Conservation (phyloP, 2,329 filamentous ascomycete genomes). For the Aureobasidium sp. region DNA sequence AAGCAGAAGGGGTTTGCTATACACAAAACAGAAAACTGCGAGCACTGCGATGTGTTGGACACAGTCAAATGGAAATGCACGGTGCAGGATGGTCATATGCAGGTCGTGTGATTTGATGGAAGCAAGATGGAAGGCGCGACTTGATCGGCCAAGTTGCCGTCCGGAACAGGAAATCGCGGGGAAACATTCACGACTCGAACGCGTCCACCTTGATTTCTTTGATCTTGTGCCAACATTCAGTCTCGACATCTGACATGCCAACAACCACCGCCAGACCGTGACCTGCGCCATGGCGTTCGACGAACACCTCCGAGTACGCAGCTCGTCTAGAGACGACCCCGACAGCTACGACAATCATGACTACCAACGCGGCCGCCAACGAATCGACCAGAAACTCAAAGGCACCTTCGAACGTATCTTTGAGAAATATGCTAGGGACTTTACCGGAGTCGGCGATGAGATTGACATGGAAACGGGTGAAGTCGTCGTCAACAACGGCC, state of each 20-base stretch:
- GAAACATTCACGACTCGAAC: slow-evolving; percentile 6
- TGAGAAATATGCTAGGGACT: slow-evolving; percentile 77
- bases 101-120: background rate
- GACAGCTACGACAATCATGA: background rate
- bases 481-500: slow-evolving; percentile 86
- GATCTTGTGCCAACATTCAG: background rate
- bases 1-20: background rate
- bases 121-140: background rate
- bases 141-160: background rate
- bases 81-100: background rate
- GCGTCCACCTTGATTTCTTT: slow-evolving; percentile 10
- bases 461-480: slow-evolving; percentile 75
- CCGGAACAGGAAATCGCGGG: background rate
- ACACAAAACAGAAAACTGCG: background rate
- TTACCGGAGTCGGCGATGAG: slow-evolving; percentile 76
- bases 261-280: background rate
- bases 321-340: background rate
- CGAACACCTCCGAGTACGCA: background rate
- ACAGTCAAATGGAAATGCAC: background rate
- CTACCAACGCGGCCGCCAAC: slow-evolving; percentile 40
- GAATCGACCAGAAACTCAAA: slow-evolving; percentile 65
- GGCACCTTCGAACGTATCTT: slow-evolving; percentile 84
- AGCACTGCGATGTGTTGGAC: background rate
- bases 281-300: slow-evolving; percentile 2
- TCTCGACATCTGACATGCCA: background rate